Conservation (phyloP, 164 flowering plant species). For the Paratinospora sagittata region DNA sequence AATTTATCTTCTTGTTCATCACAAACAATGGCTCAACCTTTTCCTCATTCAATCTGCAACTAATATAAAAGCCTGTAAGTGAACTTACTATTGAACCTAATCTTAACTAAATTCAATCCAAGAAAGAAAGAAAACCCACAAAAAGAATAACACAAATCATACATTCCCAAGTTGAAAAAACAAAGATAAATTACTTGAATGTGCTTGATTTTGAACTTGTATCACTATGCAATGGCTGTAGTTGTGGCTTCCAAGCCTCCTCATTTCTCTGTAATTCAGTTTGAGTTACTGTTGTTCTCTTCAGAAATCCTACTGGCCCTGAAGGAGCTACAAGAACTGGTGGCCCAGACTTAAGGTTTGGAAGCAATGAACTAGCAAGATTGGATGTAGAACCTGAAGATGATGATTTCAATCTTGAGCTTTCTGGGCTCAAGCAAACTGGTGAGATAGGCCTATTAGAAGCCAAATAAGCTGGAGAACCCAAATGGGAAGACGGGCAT, state of each 20-base stretch:
- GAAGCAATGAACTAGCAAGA: too few relatives aligned
- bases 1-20: conserved; percentile 15
- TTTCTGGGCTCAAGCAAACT: background rate
- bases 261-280: conserved; percentile 24
- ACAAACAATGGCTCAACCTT: conserved; percentile 87
- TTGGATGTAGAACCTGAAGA: too few relatives aligned
- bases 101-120: background rate
- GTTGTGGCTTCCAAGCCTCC: background rate
- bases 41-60: conserved; percentile 81
- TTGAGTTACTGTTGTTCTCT: conserved; percentile 33
- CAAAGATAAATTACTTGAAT: conserved; percentile 79
- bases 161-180: background rate
- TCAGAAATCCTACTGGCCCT: conserved; percentile 30
- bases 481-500: background rate
- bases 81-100: background rate
- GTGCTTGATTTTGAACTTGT: conserved; percentile 89
- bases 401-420: background rate
- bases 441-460: background rate
- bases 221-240: conserved; percentile 97
- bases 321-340: conserved; percentile 42
- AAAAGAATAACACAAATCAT: too few relatives aligned
- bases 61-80: background rate
- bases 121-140: background rate
- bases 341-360: too few relatives aligned
- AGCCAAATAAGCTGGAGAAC: background rate